Base-by-base conservation (phyloP, 139 green algal genomes). In the Spirogloea muscicola region DNA sequence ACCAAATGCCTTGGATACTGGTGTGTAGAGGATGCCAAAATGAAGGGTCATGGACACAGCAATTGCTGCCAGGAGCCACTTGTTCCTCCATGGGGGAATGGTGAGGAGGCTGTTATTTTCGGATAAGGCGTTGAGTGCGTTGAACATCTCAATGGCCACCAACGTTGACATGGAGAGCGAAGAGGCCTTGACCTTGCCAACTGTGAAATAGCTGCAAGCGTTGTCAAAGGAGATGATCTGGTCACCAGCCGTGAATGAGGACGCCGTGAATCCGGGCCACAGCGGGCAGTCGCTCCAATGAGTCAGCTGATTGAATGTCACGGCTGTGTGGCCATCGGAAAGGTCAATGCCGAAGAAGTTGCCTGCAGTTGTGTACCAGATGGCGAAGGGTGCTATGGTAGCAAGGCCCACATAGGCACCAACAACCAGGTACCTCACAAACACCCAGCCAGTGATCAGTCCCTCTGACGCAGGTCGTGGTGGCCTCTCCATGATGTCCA, bases 111-210 rank as follows among this genome's bases (percentile, higher is more conserved):
- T 92, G 64, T 88, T 87, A 80, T 98, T 91, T 82, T 98, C 94
- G 5, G 80, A 91, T 3, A 99, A 82, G 0, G 95, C 95, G 77
- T 98, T 98, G 55, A 94, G 84, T 9, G 95, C 95, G 82, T 98
- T 98, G 84, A 98, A 91, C 95, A 99, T 99, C 86, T 99, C 95
- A 76, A 99, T 98, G 1, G 86, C 87, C n/a, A 99, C 95, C 25
- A 99, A 87, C 36, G 97, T 94, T 1, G 87, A 91, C 40, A 99
- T 87, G 1, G 90, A 92, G 51, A 99, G 85, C 1, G 95, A 98
- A 61, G 82, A 90, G 25, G 94, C 93, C 87, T 98, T 99, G 49
- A 83, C 82, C 1, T 82, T 86, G 41, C 77, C 77, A 5, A 0
- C 0, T 1, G 42, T 18, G 80, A 98, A 98, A 84, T 97, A 97